Evolutionary conservation across 257 asterid genomes (phyloP), one percentile per base, ranked within the genome.

Genomic region (Cinchona pubescens): DNA sequence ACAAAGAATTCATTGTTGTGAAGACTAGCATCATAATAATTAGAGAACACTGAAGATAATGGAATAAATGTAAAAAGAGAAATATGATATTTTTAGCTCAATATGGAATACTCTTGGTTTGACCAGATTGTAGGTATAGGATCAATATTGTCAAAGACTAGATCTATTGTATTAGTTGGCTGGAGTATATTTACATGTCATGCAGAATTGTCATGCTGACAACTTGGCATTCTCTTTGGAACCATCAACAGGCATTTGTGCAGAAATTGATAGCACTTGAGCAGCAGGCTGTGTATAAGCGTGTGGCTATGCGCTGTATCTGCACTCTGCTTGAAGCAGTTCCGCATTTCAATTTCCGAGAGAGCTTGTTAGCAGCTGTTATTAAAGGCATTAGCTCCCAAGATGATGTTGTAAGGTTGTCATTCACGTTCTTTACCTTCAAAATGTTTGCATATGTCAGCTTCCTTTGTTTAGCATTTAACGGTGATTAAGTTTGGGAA

Each of bases 341-440:
- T 63, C 99, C 99, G 53, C 99, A 95, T 83, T 95, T 95, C 81
- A 95, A 95, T 82, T 92, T 80, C 71, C 90, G 91, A 30, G 94
- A 95, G 46, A 88, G 79, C 82, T 88, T 95, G 88, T 70, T 95
- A 80, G 84, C 88, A 66, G 89, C 88, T 60, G 96, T 95, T 73
- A 87, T 92, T 60, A 86, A 81, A 75, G 86, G 91, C 72, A 83
- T 92, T 82, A 87, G 94, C 87, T 91, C 97, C 67, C 82, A 83
- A 76, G 99, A 92, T 84, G 98, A 95, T 64, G 84, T 85, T 80
- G 76, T 89, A 23, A 95, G 98, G 99, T 95, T n/a, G n/a, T n/a
- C 51, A 67, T 67, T 78, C 61, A 40, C 59, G 42, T 70, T 67
- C 67, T 77, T 73, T 72, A 29, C 48, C 58, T 60, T 53, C 49